These are phyloP conservation scores for Pezicula neosporulosa DNA, from an alignment of 2,329 filamentous ascomycete species.

Conservation along the genomic window DNA sequence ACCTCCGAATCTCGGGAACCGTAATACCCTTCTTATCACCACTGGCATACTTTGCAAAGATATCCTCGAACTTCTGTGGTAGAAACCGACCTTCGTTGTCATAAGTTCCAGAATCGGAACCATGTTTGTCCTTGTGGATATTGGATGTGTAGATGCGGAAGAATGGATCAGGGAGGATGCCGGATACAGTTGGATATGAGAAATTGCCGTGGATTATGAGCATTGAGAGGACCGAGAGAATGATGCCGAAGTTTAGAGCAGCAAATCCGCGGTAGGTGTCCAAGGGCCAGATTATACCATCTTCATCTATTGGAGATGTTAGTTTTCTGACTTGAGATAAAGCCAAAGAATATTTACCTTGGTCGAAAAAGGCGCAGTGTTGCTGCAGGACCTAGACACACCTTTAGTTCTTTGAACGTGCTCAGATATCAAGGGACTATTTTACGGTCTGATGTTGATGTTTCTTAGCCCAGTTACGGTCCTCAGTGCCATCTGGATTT, in stretches of 20 bases:
- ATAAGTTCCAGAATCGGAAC: slow-evolving; percentile 41
- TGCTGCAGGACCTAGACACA: slow-evolving; percentile 43
- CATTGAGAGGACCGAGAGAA: slow-evolving; percentile 39
- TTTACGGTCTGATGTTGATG: slow-evolving; percentile 33
- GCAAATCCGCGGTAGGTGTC: slow-evolving; percentile 47
- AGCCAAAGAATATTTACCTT: background rate
- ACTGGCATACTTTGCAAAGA: slow-evolving; percentile 43
- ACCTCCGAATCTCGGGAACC: slow-evolving; percentile 29
- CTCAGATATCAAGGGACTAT: background rate
- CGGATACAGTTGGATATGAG: slow-evolving; percentile 42
- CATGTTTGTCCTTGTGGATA: slow-evolving; percentile 37
- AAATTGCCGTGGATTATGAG: slow-evolving; percentile 46
- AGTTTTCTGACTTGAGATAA: no score
- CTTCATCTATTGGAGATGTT: slow-evolving; percentile 31
- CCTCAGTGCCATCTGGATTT: slow-evolving; percentile 36
- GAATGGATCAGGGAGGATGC: slow-evolving; percentile 37
- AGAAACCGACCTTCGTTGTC: slow-evolving; percentile 46
- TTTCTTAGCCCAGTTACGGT: slow-evolving; percentile 32
- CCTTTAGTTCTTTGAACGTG: background rate
- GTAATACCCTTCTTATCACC: slow-evolving; percentile 35
- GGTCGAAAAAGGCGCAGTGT: slow-evolving; percentile 49
- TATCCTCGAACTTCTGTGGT: slow-evolving; percentile 47
- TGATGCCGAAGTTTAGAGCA: slow-evolving; percentile 39
- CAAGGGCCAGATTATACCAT: slow-evolving; percentile 48
- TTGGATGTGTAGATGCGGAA: slow-evolving; percentile 31